Evolutionary conservation across 495 filamentous ascomycete species (phyloP).

Genomic region (Staphylotrichum longicolle): DNA sequence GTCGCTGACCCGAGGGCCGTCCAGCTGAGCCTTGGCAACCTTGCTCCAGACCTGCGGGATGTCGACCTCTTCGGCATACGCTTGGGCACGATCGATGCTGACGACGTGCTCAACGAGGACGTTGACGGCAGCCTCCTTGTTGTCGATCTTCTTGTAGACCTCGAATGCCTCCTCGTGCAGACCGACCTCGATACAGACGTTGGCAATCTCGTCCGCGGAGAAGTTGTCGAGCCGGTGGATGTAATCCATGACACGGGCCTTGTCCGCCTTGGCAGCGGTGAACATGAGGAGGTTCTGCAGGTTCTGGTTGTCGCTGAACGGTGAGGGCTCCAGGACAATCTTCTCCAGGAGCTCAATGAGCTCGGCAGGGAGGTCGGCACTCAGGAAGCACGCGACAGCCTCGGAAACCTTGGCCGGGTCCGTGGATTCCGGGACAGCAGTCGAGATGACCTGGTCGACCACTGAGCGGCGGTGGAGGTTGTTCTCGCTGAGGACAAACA

Average conservation of each 20-base stretch:
- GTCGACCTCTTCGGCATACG: constrained; percentile 95
- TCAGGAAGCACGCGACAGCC: constrained; percentile 89
- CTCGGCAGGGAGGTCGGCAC: constrained; percentile 85
- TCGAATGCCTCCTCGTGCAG: constrained; percentile 97
- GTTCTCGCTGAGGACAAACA: constrained; percentile 90
- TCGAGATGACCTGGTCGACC: constrained; percentile 94
- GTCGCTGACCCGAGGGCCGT: constrained; percentile 90
- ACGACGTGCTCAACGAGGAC: constrained; percentile 96
- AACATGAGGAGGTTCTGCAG: constrained; percentile 96
- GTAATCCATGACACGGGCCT: constrained; percentile 93
- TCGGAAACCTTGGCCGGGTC: constrained; percentile 95
- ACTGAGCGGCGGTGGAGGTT: constrained; percentile 91
- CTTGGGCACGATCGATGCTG: constrained; percentile 96
- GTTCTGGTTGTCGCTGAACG: constrained; percentile 94
- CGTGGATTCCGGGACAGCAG: constrained; percentile 89
- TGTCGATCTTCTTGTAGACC: constrained; percentile 96
- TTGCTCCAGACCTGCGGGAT: constrained; percentile 98
- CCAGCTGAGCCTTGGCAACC: constrained; percentile 97
- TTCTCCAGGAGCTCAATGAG: constrained; percentile 98
- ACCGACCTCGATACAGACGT: constrained; percentile 90
- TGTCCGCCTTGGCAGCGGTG: constrained; percentile 95
- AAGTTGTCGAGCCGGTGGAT: constrained; percentile 88
- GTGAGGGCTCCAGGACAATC: constrained; percentile 96
- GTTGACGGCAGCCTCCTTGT: constrained; percentile 79
- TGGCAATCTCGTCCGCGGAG: constrained; percentile 86